phyloP scores from a whole-genome alignment of 2,329 filamentous ascomycete genomes.

The Cladophialophora exuberans region DNA sequence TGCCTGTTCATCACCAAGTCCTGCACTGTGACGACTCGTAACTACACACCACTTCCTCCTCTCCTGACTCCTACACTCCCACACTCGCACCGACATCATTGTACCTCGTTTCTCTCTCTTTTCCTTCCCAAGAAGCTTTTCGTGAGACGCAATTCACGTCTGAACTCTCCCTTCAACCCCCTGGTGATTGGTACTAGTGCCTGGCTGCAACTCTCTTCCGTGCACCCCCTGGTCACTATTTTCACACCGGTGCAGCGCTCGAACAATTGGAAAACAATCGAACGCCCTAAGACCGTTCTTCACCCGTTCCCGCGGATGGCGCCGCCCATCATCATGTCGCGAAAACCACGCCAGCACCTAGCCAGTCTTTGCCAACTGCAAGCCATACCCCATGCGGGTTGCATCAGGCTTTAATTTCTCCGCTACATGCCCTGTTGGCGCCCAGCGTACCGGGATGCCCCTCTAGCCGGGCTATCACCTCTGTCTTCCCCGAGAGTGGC shows the following conservation, averaged over 20 bases:
- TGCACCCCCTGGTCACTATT: conserved; percentile 1
- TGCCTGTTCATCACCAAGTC: no score
- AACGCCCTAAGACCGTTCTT: conserved; percentile 18
- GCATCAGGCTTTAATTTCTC: conserved; percentile 5
- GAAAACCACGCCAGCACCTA: conserved; percentile 14
- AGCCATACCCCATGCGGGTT: no score
- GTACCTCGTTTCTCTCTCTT: no score
- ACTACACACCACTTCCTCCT: no score
- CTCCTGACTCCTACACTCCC: no score
- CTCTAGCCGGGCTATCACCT: conserved; percentile 7
- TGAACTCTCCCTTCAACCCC: not conserved
- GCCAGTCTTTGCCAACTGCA: conserved; percentile 2
- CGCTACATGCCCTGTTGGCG: conserved; percentile 6
- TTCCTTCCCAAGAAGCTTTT: not conserved
- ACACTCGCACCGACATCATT: no score
- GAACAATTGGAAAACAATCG: conserved; percentile 20
- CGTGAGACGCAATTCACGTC: not conserved
- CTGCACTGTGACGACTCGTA: no score
- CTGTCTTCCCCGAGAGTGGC: conserved; percentile 23
- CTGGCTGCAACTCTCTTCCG: not conserved
- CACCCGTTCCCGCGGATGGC: conserved; percentile 23
- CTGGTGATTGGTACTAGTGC: not conserved
- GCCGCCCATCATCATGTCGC: conserved; percentile 19
- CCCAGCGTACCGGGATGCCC: conserved; percentile 6
- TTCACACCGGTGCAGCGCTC: conserved; percentile 2